Percentiles rank a stretch among this genome's conserved stretches.
phyloP scores from a whole-genome alignment of 2,329 filamentous ascomycete species.

The Paecilomyces fulvus region DNA sequence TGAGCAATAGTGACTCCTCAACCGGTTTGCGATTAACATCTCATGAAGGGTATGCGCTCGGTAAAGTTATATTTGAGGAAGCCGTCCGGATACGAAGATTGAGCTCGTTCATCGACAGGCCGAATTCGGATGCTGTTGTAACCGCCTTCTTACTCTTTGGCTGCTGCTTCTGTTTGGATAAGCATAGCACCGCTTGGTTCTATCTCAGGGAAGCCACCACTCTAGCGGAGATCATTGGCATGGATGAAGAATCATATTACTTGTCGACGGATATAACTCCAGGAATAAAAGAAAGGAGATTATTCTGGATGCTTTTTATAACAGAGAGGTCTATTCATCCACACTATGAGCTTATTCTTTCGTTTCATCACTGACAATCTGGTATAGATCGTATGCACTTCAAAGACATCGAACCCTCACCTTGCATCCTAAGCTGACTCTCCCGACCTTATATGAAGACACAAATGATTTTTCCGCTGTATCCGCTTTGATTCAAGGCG shows the following conservation, averaged over 20 bases:
- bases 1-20: background rate
- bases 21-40: conserved; percentile 42
- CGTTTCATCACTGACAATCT: background rate
- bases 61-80: conserved; percentile 58
- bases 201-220: conserved; percentile 65
- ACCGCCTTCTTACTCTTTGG: conserved; percentile 66
- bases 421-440: conserved; percentile 55
- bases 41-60: conserved; percentile 50
- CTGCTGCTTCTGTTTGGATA: conserved; percentile 56
- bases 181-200: conserved; percentile 65
- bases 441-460: conserved; percentile 51
- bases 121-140: conserved; percentile 29
- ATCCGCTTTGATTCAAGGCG: background rate
- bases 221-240: conserved; percentile 33
- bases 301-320: conserved; percentile 60
- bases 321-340: conserved; percentile 37
- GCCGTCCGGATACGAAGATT: conserved; percentile 29
- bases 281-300: conserved; percentile 43
- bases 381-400: conserved; percentile 55
- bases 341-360: background rate
- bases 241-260: conserved; percentile 37
- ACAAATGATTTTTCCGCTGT: conserved; percentile 25
- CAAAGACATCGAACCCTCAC: conserved; percentile 58
- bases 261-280: conserved; percentile 45
- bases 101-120: conserved; percentile 18